Conservation (phyloP, 805 yeast species). For the Candida caryicola region DNA sequence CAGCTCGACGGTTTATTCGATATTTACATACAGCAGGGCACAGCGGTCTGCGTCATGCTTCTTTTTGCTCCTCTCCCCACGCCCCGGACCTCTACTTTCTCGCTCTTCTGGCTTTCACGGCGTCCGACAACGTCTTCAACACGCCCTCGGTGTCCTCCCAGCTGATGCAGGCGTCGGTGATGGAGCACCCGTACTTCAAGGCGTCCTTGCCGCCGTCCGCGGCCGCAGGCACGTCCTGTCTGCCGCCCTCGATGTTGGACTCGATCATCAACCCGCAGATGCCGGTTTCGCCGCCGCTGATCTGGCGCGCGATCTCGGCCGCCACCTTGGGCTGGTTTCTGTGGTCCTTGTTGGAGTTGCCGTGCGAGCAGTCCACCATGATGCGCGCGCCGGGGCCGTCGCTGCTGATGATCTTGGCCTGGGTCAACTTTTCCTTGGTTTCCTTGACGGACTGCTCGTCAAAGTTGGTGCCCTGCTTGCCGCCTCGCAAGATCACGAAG, state of each 20-base stretch:
- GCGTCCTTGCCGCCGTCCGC: slow-evolving; percentile 64
- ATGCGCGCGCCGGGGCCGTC: slow-evolving; percentile 57
- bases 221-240: slow-evolving; percentile 80
- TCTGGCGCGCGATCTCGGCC: slow-evolving; percentile 70
- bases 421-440: slow-evolving; percentile 58
- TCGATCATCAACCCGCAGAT: slow-evolving; percentile 97
- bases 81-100: no score
- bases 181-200: slow-evolving; percentile 87
- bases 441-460: slow-evolving; percentile 70
- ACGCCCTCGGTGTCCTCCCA: slow-evolving; percentile 83
- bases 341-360: slow-evolving; percentile 88
- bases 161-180: slow-evolving; percentile 96
- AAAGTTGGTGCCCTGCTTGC: slow-evolving; percentile 87
- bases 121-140: slow-evolving; percentile 67
- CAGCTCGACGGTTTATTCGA: no score
- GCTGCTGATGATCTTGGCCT: slow-evolving; percentile 47
- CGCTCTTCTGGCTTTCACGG: slow-evolving; percentile 74
- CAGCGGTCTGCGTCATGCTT: no score
- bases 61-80: no score
- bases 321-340: slow-evolving; percentile 92
- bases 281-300: slow-evolving; percentile 65
- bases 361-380: slow-evolving; percentile 98
- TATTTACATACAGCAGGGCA: no score
- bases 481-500: slow-evolving; percentile 93
- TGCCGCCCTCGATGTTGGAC: slow-evolving; percentile 86